A percentile compares a stretch with the other conserved stretches of the same genome.
phyloP scores from a whole-genome alignment of 78 protist species.

The Chrysochromulina tobinii region DNA sequence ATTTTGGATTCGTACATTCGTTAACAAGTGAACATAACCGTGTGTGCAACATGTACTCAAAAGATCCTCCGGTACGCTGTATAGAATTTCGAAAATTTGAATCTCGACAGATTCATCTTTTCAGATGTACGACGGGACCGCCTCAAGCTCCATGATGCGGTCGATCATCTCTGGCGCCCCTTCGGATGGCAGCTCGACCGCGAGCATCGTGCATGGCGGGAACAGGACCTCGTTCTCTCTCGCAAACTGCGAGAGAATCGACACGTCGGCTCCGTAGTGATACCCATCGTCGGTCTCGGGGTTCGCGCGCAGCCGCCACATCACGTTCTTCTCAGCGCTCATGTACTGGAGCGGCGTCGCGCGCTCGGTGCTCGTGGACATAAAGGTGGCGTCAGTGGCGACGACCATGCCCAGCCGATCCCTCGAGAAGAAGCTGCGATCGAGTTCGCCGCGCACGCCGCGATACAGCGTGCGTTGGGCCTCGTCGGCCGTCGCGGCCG shows the following conservation, averaged over 20 bases:
- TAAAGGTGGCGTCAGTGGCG: constrained; percentile 17
- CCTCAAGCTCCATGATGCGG: too few species aligned
- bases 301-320: neutral
- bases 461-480: neutral
- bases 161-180: too few species aligned
- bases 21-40: too few species aligned
- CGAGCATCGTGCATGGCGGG: constrained; percentile 25
- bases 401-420: constrained; percentile 6
- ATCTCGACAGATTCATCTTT: too few species aligned
- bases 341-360: constrained; percentile 14
- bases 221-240: constrained; percentile 20
- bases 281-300: neutral
- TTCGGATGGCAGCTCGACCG: neutral
- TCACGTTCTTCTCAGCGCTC: neutral
- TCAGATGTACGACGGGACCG: too few species aligned
- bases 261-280: constrained; percentile 14
- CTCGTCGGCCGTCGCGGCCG: neutral
- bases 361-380: neutral
- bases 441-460: constrained; percentile 21
- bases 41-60: too few species aligned
- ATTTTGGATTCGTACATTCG: too few species aligned
- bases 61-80: too few species aligned
- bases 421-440: neutral
- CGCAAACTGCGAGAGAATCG: constrained; percentile 24
- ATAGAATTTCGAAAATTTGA: too few species aligned